Evolutionary conservation across 2,329 filamentous ascomycete species (phyloP).

Genomic region (Cryphonectria radicalis): DNA sequence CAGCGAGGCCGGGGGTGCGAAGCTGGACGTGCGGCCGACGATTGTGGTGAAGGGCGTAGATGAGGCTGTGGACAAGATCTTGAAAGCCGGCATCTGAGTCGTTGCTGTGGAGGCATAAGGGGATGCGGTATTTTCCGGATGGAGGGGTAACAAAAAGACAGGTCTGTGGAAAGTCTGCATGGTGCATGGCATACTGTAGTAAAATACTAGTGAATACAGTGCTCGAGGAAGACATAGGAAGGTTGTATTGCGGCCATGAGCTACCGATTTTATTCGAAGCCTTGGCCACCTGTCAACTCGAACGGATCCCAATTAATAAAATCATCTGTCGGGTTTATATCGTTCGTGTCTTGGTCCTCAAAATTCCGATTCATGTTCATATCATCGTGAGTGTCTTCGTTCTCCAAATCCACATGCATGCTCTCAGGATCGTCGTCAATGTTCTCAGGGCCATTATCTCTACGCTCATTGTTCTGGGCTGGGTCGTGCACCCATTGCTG

Average conservation of each 20-base stretch:
- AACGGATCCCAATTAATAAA: too few relatives aligned
- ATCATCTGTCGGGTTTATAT: too few relatives aligned
- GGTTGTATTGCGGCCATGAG: background rate
- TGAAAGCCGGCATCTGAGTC: conserved; percentile 24
- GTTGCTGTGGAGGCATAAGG: background rate
- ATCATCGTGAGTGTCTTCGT: too few relatives aligned
- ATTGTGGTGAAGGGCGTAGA: conserved; percentile 60
- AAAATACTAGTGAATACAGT: background rate
- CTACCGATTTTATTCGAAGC: too few relatives aligned
- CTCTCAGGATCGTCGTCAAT: too few relatives aligned
- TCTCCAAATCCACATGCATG: too few relatives aligned
- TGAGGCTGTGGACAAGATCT: conserved; percentile 53
- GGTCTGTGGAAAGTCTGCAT: background rate
- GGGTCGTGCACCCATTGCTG: background rate
- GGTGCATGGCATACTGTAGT: background rate
- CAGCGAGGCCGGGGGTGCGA: conserved; percentile 13
- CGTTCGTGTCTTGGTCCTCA: too few relatives aligned
- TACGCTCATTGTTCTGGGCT: background rate
- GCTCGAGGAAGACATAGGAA: background rate
- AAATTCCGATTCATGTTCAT: too few relatives aligned
- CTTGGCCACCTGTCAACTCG: too few relatives aligned
- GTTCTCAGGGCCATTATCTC: too few relatives aligned
- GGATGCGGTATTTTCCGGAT: too few relatives aligned
- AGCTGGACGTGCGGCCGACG: conserved; percentile 51
- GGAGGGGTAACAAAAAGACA: background rate